Evolutionary conservation across 2,329 filamentous ascomycete species (phyloP).

Genomic region (Elsinoe necatrix): DNA sequence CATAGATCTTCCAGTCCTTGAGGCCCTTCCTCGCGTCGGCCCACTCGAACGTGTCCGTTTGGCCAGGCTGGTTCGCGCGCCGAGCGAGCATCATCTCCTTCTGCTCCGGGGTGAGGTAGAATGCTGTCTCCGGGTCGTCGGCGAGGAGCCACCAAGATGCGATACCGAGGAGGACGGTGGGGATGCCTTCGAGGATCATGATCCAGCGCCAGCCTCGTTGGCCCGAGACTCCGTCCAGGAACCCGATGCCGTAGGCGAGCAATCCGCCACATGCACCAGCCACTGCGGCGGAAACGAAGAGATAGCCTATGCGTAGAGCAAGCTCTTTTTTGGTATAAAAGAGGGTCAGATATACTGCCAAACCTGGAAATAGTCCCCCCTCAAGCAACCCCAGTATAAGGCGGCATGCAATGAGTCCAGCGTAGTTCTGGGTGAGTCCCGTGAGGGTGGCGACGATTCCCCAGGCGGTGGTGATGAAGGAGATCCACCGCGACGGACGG

Average conservation of each 20-base stretch:
- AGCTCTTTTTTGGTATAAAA: constrained; percentile 70
- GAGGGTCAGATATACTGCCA: constrained; percentile 62
- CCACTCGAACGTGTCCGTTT: constrained; percentile 47
- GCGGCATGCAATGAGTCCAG: constrained; percentile 57
- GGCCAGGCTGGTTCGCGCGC: constrained; percentile 43
- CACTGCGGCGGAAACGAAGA: constrained; percentile 62
- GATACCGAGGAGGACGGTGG: constrained; percentile 47
- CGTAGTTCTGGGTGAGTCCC: constrained; percentile 59
- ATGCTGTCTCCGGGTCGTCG: constrained; percentile 57
- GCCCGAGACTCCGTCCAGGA: constrained; percentile 59
- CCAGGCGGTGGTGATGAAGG: constrained; percentile 54
- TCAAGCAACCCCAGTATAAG: constrained; percentile 61
- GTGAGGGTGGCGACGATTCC: constrained; percentile 60
- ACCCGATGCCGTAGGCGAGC: constrained; percentile 63
- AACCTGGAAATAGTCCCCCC: constrained; percentile 61
- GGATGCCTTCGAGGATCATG: constrained; percentile 54
- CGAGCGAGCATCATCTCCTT: constrained; percentile 47
- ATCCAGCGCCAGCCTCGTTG: constrained; percentile 65
- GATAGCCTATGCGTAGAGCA: constrained; percentile 62
- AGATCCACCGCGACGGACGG: constrained; percentile 40
- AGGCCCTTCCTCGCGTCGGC: constrained; percentile 59
- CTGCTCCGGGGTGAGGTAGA: constrained; percentile 53
- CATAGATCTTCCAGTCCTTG: constrained; percentile 67
- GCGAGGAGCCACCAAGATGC: constrained; percentile 51
- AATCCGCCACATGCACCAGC: constrained; percentile 66